phyloP scores from a whole-genome alignment of 1,139 yeast genomes.

The Meyerozyma athensensis region DNA sequence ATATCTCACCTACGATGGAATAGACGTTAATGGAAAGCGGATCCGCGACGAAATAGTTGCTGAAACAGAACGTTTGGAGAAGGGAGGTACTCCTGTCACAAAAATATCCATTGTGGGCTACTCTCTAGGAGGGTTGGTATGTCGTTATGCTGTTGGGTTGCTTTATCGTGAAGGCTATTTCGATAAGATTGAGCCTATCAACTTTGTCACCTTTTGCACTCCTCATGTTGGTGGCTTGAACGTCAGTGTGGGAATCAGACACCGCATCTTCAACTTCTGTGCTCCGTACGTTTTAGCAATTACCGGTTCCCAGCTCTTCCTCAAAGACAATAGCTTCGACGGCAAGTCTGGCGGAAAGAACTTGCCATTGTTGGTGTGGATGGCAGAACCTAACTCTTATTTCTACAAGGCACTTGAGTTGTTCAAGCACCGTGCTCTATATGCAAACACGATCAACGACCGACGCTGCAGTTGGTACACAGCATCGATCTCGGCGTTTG shows the following conservation, averaged over 20 bases:
- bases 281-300: conserved; percentile 63
- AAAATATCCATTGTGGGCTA: conserved; percentile 73
- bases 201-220: conserved; percentile 70
- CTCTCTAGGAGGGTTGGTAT: conserved; percentile 77
- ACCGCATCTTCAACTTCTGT: conserved; percentile 49
- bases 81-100: conserved; percentile 27
- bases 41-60: conserved; percentile 62
- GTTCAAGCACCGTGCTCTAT: conserved; percentile 53
- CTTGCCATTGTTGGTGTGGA: conserved; percentile 54
- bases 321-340: conserved; percentile 38
- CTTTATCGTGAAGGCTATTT: conserved; percentile 53
- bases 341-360: conserved; percentile 11
- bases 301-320: conserved; percentile 69
- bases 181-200: conserved; percentile 43
- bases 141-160: conserved; percentile 73
- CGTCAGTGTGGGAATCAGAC: conserved; percentile 38
- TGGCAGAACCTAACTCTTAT: conserved; percentile 59
- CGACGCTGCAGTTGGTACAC: conserved; percentile 82
- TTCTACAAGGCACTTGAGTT: conserved; percentile 51
- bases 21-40: conserved; percentile 77
- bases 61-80: conserved; percentile 35
- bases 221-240: conserved; percentile 80
- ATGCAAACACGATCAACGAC: conserved; percentile 75
- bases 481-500: conserved; percentile 59
- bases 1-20: conserved; percentile 78